These are phyloP conservation scores for Wolfiporia cocos DNA, from an alignment of 1,284 basidiomycete species.

Conservation along the genomic window DNA sequence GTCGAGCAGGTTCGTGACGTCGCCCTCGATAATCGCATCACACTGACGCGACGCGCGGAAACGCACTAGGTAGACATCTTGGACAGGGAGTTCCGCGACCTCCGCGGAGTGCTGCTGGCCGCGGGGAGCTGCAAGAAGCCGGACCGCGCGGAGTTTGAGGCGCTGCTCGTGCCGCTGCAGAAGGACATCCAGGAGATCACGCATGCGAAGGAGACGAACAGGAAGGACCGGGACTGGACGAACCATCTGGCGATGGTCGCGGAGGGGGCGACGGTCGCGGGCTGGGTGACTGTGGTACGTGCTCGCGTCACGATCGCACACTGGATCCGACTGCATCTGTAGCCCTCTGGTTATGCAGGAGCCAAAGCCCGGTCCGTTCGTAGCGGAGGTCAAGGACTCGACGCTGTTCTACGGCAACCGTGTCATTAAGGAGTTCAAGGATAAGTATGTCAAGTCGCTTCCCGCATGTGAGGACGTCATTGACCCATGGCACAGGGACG, in stretches of 20 bases:
- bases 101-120: constrained; percentile 64
- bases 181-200: constrained; percentile 72
- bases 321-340: neutral
- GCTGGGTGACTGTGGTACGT: constrained; percentile 87
- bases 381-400: constrained; percentile 86
- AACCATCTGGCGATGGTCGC: constrained; percentile 78
- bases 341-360: constrained; percentile 37
- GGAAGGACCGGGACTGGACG: constrained; percentile 79
- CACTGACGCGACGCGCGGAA: constrained; percentile 1
- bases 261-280: constrained; percentile 82
- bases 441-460: constrained; percentile 55
- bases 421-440: constrained; percentile 91
- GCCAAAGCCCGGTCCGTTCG: constrained; percentile 77
- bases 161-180: constrained; percentile 70
- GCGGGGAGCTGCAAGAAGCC: constrained; percentile 81
- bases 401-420: constrained; percentile 89
- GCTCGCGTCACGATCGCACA: neutral
- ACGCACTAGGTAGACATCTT: constrained; percentile 72
- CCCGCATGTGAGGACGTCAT: neutral
- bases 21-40: constrained; percentile 2
- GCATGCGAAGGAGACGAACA: constrained; percentile 78
- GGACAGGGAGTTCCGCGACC: constrained; percentile 61
- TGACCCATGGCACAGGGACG: constrained; percentile 49
- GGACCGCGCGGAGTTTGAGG: constrained; percentile 51
- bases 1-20: constrained; percentile 66